phyloP scores from a whole-genome alignment of 2,329 filamentous ascomycete genomes.

The Xylariaceae sp. region DNA sequence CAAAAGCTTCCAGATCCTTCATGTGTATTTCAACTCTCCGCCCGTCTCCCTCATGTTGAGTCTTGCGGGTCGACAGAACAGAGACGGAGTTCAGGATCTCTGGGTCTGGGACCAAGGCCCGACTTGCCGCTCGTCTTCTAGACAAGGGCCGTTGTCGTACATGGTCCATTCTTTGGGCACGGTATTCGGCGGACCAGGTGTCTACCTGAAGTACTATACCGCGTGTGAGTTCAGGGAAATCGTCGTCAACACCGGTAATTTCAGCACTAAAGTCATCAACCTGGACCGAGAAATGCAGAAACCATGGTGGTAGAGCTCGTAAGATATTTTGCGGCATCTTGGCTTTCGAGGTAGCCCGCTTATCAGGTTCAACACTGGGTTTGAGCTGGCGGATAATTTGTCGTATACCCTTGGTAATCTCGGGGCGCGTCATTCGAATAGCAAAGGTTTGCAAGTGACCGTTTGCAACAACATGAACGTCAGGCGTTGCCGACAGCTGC shows the following conservation, averaged over 20 bases:
- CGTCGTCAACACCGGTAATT: slow-evolving; percentile 79
- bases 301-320: slow-evolving; percentile 74
- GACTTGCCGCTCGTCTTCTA: slow-evolving; percentile 69
- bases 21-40: slow-evolving; percentile 75
- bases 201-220: slow-evolving; percentile 84
- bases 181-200: slow-evolving; percentile 83
- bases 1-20: slow-evolving; percentile 79
- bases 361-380: slow-evolving; percentile 61
- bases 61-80: slow-evolving; percentile 48
- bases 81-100: slow-evolving; percentile 52
- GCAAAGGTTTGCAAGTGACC: slow-evolving; percentile 82
- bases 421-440: slow-evolving; percentile 81
- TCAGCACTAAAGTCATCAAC: slow-evolving; percentile 87
- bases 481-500: slow-evolving; percentile 77
- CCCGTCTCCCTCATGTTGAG: slow-evolving; percentile 61
- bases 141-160: slow-evolving; percentile 49
- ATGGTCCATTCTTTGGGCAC: slow-evolving; percentile 68
- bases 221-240: slow-evolving; percentile 74
- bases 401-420: slow-evolving; percentile 86
- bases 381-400: slow-evolving; percentile 85
- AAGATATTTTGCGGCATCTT: slow-evolving; percentile 62
- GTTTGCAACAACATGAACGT: slow-evolving; percentile 74
- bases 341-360: slow-evolving; percentile 44
- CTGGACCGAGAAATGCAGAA: slow-evolving; percentile 77
- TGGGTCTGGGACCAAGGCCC: slow-evolving; percentile 64